Evolutionary conservation across 169 alveolate genomes (phyloP).

Genomic region (Plasmodium fragile): DNA sequence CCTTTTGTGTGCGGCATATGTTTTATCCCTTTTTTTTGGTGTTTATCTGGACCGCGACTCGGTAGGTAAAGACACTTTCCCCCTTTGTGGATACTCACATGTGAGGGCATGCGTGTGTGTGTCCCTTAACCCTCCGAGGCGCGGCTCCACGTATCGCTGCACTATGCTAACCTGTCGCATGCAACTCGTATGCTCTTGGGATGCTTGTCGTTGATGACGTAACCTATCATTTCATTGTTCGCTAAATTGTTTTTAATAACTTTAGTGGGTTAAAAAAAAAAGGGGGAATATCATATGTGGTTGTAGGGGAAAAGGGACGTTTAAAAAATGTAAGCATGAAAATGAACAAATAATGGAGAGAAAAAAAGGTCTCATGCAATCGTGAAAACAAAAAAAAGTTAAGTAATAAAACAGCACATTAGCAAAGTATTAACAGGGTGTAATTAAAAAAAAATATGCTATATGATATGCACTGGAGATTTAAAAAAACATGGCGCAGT

Average conservation of each 20-base stretch:
- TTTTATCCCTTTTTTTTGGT: not conserved
- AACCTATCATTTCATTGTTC: constrained; percentile 91
- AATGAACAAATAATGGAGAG: not conserved
- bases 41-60: not conserved
- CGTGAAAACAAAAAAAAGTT: not conserved
- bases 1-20: not conserved
- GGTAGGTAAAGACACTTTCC: not conserved
- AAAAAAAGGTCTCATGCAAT: not conserved
- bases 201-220: constrained; percentile 93
- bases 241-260: constrained; percentile 90
- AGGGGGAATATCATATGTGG: not conserved
- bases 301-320: not conserved
- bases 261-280: constrained; percentile 29
- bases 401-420: not conserved
- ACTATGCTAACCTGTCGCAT: constrained; percentile 85
- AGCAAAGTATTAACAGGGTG: not conserved
- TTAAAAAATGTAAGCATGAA: not conserved
- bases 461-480: not conserved
- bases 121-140: not conserved
- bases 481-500: not conserved
- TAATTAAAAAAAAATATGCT: not conserved
- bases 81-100: not conserved
- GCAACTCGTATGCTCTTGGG: constrained; percentile 93
- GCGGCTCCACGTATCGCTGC: not conserved
- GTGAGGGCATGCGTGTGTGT: not conserved